These are phyloP conservation scores for Angophora floribunda DNA, from an alignment of 345 rosid genomes.

Conservation along the genomic window DNA sequence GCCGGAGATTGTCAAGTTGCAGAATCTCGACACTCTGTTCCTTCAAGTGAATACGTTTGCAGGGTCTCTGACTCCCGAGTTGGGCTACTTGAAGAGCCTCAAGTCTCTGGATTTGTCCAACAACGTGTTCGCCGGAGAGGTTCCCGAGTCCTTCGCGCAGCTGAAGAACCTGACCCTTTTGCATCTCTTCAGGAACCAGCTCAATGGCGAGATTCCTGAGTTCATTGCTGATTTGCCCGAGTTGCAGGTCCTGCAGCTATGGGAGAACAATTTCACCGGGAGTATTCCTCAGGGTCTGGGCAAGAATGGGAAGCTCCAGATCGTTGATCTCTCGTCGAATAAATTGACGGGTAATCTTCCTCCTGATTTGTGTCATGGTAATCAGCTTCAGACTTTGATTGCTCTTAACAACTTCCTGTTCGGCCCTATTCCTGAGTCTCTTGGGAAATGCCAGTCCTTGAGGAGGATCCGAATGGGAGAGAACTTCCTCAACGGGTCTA, in stretches of 20 bases:
- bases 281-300: slow-evolving; percentile 61
- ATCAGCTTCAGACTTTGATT: slow-evolving; percentile 60
- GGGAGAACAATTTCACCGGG: slow-evolving; percentile 91
- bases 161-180: slow-evolving; percentile 62
- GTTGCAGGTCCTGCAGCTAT: slow-evolving; percentile 77
- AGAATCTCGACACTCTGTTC: slow-evolving; percentile 74
- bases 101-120: slow-evolving; percentile 87
- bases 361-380: slow-evolving; percentile 59
- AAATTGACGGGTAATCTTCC: slow-evolving; percentile 73
- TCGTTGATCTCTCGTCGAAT: slow-evolving; percentile 76
- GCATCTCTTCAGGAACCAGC: slow-evolving; percentile 79
- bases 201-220: slow-evolving; percentile 73
- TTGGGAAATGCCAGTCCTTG: slow-evolving; percentile 64
- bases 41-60: slow-evolving; percentile 73
- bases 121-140: slow-evolving; percentile 71
- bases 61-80: slow-evolving; percentile 48
- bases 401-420: slow-evolving; percentile 62
- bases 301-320: slow-evolving; percentile 39
- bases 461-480: slow-evolving; percentile 85
- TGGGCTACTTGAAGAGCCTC: slow-evolving; percentile 56
- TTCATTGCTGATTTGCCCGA: slow-evolving; percentile 63
- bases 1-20: slow-evolving; percentile 46
- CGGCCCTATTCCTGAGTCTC: slow-evolving; percentile 69
- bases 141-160: slow-evolving; percentile 42
- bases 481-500: slow-evolving; percentile 76